Conservation (phyloP, 2,329 filamentous ascomycete species). For the Xylariales sp. region DNA sequence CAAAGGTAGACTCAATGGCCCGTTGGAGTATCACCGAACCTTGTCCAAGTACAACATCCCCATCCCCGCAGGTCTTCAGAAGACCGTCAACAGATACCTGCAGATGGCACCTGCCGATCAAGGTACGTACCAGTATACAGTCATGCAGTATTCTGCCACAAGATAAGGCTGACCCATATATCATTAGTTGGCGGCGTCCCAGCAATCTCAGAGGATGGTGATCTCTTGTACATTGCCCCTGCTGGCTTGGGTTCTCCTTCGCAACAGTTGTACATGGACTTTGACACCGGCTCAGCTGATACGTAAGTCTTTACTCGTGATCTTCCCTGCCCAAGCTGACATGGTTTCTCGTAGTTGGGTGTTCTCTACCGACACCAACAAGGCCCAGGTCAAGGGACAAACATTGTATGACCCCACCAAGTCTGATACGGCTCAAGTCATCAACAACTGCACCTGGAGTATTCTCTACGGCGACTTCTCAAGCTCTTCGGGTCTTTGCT, state of each 20-base stretch:
- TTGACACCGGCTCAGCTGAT: constrained; percentile 52
- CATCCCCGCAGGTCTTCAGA: constrained; percentile 23
- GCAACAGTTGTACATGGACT: constrained; percentile 41
- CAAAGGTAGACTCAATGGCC: constrained; percentile 14
- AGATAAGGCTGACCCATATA: constrained; percentile 13
- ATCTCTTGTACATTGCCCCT: constrained; percentile 39
- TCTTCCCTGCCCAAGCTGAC: neutral
- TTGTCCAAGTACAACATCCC: constrained; percentile 28
- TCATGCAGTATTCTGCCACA: neutral
- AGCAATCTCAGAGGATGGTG: constrained; percentile 33
- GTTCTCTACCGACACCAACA: constrained; percentile 43
- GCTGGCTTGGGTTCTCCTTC: constrained; percentile 43
- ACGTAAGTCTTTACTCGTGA: constrained; percentile 50
- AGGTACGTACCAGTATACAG: constrained; percentile 8
- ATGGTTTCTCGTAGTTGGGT: constrained; percentile 40
- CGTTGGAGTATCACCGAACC: constrained; percentile 25
- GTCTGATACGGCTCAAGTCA: constrained; percentile 37
- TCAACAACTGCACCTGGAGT: constrained; percentile 43
- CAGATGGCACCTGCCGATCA: constrained; percentile 13
- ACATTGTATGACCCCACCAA: constrained; percentile 38
- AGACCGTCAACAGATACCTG: constrained; percentile 21
- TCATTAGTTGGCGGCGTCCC: constrained; percentile 28
- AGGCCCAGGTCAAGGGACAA: constrained; percentile 39
- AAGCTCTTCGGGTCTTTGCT: constrained; percentile 40
- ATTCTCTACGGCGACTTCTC: constrained; percentile 43